Percentiles rank a stretch among this genome's conserved stretches.
These are phyloP conservation scores for Saccharomycopsis lassenensis DNA, from an alignment of 805 yeast genomes.

Conservation along the genomic window DNA sequence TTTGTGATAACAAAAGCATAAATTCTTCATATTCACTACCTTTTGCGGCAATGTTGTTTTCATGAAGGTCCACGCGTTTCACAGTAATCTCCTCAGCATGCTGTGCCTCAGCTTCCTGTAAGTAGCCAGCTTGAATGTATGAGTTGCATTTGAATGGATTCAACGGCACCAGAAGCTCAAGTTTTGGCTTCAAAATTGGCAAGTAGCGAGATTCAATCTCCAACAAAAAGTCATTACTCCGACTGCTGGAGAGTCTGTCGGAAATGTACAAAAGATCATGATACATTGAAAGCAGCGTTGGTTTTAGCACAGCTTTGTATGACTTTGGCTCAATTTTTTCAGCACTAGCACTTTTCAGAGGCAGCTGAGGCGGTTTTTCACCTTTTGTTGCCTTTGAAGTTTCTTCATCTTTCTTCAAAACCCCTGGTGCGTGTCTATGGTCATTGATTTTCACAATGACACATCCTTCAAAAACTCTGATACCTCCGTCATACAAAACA, in stretches of 20 bases:
- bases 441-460: slow-evolving; percentile 78
- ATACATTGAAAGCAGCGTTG: slow-evolving; percentile 71
- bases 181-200: slow-evolving; percentile 63
- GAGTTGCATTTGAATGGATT: slow-evolving; percentile 50
- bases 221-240: slow-evolving; percentile 68
- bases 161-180: slow-evolving; percentile 63
- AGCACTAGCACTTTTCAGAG: no score
- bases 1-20: slow-evolving; percentile 61
- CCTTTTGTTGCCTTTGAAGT: neutral
- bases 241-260: slow-evolving; percentile 50
- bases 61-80: slow-evolving; percentile 47
- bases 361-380: slow-evolving; percentile 13
- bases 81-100: slow-evolving; percentile 25
- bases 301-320: slow-evolving; percentile 66
- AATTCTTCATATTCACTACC: slow-evolving; percentile 82
- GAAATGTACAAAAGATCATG: slow-evolving; percentile 80
- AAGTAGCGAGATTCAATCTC: slow-evolving; percentile 84
- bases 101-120: no score
- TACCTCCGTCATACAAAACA: slow-evolving; percentile 76
- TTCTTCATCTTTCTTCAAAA: slow-evolving; percentile 1
- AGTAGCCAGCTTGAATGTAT: no score
- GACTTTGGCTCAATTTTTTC: slow-evolving; percentile 45
- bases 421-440: slow-evolving; percentile 42
- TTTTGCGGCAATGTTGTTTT: slow-evolving; percentile 46
- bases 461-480: slow-evolving; percentile 83